Conservation (phyloP, 345 rosid species). For the Pugionium dolabratum region DNA sequence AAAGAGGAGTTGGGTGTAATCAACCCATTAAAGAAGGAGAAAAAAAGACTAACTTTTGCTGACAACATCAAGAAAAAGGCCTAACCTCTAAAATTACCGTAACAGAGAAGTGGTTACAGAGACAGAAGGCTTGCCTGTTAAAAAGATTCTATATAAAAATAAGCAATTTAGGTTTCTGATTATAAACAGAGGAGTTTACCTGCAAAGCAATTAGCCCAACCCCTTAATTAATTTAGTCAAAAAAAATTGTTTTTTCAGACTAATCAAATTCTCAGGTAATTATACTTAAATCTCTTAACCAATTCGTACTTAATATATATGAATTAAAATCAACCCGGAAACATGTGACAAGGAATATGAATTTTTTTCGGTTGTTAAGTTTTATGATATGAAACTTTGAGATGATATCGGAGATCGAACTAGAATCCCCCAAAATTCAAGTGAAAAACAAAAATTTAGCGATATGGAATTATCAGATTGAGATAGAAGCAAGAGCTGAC, state of each 20-base stretch:
- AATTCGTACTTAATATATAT: background rate
- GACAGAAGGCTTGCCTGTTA: slow-evolving; percentile 1
- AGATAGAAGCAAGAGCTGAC: slow-evolving; percentile 34
- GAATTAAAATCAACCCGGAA: slow-evolving; percentile 12
- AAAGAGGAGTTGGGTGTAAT: slow-evolving; percentile 14
- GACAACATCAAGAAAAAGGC: slow-evolving; percentile 7
- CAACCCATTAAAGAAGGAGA: slow-evolving; percentile 1
- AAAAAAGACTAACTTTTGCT: background rate
- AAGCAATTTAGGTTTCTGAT: background rate
- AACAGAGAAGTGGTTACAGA: slow-evolving; percentile 18
- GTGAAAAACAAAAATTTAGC: background rate
- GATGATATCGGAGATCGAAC: background rate
- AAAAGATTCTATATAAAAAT: background rate
- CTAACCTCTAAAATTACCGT: slow-evolving; percentile 11
- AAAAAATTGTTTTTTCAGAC: no score
- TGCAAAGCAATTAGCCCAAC: background rate
- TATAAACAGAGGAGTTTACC: background rate
- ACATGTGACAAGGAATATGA: slow-evolving; percentile 9
- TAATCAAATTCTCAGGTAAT: slow-evolving; percentile 4
- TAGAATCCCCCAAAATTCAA: background rate
- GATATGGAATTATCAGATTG: background rate
- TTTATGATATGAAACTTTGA: background rate
- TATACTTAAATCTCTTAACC: slow-evolving; percentile 13
- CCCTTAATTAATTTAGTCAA: no score
- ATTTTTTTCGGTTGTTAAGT: no score